Evolutionary conservation across 352 stramenopile species (phyloP).

Genomic region (Pelagophyceae sp.): DNA sequence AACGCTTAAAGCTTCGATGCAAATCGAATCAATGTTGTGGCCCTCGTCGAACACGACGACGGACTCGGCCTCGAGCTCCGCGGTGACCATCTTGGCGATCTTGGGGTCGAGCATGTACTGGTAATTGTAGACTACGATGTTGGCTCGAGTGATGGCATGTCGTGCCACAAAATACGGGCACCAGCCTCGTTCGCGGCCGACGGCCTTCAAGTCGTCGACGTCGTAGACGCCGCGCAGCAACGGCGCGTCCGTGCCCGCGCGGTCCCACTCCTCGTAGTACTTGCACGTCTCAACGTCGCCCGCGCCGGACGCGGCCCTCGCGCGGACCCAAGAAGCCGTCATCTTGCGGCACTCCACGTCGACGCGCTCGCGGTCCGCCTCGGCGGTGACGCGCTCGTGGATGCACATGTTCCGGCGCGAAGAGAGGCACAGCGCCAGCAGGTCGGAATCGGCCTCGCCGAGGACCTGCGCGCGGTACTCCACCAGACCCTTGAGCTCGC

Average conservation of each 20-base stretch:
- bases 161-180: conserved; percentile 98
- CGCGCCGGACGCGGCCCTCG: conserved; percentile 50
- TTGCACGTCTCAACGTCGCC: conserved; percentile 45
- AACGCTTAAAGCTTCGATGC: conserved; percentile 94
- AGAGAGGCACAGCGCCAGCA: conserved; percentile 59
- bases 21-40: conserved; percentile 99
- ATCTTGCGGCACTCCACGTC: conserved; percentile 90
- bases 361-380: conserved; percentile 89
- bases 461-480: conserved; percentile 50
- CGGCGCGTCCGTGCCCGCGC: conserved; percentile 70
- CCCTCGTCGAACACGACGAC: conserved; percentile 94
- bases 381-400: conserved; percentile 83
- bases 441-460: not conserved
- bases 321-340: conserved; percentile 92
- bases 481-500: conserved; percentile 92
- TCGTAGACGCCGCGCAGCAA: conserved; percentile 90
- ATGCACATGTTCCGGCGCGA: conserved; percentile 96
- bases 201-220: conserved; percentile 86
- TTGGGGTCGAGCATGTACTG: conserved; percentile 99
- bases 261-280: conserved; percentile 58
- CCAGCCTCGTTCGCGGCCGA: conserved; percentile 77
- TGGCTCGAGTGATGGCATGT: conserved; percentile 89
- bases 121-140: conserved; percentile 99
- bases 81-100: conserved; percentile 66
- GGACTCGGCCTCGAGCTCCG: conserved; percentile 57